Evolutionary conservation across 2,329 filamentous ascomycete species (phyloP).

Genomic region (Tolypocladium inflatum): DNA sequence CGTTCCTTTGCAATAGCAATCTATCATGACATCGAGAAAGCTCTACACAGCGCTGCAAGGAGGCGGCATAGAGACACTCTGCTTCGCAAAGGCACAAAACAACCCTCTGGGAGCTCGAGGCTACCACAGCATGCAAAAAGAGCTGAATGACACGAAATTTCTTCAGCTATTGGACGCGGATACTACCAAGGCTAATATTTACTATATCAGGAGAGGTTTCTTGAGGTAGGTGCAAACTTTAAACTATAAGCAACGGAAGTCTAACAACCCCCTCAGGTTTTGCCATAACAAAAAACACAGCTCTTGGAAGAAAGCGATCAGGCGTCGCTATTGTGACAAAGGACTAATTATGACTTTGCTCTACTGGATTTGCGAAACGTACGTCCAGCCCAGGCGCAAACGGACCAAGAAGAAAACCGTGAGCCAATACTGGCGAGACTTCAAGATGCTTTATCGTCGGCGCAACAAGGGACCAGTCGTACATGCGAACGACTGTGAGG

Average conservation of each 20-base stretch:
- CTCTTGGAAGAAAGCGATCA: conserved; percentile 7
- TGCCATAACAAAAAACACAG: conserved; percentile 2
- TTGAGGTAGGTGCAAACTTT: conserved; percentile 7
- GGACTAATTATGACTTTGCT: conserved; percentile 15
- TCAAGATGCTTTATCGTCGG: conserved; percentile 12
- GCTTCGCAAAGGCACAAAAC: no score
- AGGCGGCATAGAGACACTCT: no score
- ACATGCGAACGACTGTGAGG: conserved; percentile 5
- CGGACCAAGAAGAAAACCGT: conserved; percentile 7
- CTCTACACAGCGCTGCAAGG: no score
- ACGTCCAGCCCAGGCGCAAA: conserved; percentile 4
- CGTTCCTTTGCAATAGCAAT: no score
- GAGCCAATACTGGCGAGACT: conserved; percentile 11
- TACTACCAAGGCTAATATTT: conserved; percentile 12
- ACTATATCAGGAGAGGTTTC: conserved; percentile 12
- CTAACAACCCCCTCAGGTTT: conserved; percentile 1
- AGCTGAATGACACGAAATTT: background rate
- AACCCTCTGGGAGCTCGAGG: no score
- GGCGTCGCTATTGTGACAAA: conserved; percentile 9
- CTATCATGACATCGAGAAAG: no score
- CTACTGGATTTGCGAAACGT: conserved; percentile 12
- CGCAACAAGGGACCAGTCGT: conserved; percentile 9
- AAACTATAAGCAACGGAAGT: background rate
- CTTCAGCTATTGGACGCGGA: conserved; percentile 7
- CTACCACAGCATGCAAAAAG: no score